Conservation (phyloP, 805 yeast genomes). For the Saccharomyces kudriavzevii region DNA sequence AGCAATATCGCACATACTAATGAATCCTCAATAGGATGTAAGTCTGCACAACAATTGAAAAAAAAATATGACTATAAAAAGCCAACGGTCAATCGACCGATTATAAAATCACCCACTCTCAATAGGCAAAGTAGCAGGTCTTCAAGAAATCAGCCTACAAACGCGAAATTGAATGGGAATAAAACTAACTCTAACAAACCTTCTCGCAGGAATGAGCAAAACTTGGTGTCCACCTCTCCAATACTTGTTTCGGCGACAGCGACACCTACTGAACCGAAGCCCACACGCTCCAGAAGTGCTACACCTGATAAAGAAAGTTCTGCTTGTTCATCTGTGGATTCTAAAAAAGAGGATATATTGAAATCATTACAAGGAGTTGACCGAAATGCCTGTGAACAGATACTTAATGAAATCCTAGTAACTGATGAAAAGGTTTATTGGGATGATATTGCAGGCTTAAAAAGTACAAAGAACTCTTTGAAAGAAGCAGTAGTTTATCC, state of each 20-base stretch:
- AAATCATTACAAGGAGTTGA: constrained; percentile 57
- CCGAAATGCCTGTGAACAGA: constrained; percentile 68
- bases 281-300: neutral
- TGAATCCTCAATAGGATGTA: neutral
- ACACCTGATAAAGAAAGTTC: constrained; percentile 4
- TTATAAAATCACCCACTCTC: constrained; percentile 11
- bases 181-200: neutral
- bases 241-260: neutral
- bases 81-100: constrained; percentile 16
- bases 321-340: constrained; percentile 2
- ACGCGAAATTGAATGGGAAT: neutral
- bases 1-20: neutral
- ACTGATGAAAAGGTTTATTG: constrained; percentile 90
- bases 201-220: neutral
- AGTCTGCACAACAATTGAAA: constrained; percentile 3
- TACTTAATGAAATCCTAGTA: constrained; percentile 79
- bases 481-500: constrained; percentile 97
- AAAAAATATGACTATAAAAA: constrained; percentile 15
- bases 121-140: neutral
- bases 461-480: constrained; percentile 74
- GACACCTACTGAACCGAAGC: neutral
- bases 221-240: neutral
- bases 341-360: constrained; percentile 18
- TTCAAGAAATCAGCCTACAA: neutral
- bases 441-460: constrained; percentile 94